Base-by-base conservation (phyloP, 2,329 filamentous ascomycete species). In the Hypoxylon sp. region DNA sequence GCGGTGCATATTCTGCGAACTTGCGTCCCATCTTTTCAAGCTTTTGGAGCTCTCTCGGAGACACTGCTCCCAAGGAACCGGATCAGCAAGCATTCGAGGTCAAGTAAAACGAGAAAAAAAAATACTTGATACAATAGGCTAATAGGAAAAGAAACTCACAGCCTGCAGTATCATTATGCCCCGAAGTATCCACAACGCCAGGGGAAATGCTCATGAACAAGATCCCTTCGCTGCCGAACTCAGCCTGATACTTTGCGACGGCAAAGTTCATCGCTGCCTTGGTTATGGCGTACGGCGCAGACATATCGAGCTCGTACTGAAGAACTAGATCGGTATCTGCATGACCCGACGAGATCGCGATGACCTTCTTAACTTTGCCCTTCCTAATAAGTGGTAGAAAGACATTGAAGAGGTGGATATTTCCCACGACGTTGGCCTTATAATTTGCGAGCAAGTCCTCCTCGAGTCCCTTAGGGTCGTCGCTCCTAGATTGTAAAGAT, bases 301-400 rank as follows among this genome's bases (percentile, higher is more conserved):
- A n/a, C 1, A 10, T 17, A 0, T 58, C 53, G 6, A 74, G 2
- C 0, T 68, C 62, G 17, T 71, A 74, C 0, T 82, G 60, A 11
- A 77, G 78, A 60, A 78, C 79, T 15, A 84, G 75, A 70, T 89
- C 89, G 46, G 85, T 17, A 0, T 84, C 88, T 0, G 82, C 86
- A 74, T 88, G 87, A 74, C 79, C 83, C 21, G 81, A 79, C 0
- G 83, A 68, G 68, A 82, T 73, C 0, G 78, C 67, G 0, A 71
- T 67, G 1, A 75, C 55, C 0, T 79, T 74, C 47, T 88, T 69
- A 0, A 79, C 78, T 17, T 76, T 72, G 3, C 87, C 83, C 50
- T 85, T 83, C 1, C 80, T 76, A 32, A 91, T 77, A 0, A 89
- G 80, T 0, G 88, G 87, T 0, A 86, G 50, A 73, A 87, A 88